Evolutionary conservation across 148 eudicot species (phyloP), one percentile per base, ranked within the genome.

Genomic region (Vaccinium macrocarpon): DNA sequence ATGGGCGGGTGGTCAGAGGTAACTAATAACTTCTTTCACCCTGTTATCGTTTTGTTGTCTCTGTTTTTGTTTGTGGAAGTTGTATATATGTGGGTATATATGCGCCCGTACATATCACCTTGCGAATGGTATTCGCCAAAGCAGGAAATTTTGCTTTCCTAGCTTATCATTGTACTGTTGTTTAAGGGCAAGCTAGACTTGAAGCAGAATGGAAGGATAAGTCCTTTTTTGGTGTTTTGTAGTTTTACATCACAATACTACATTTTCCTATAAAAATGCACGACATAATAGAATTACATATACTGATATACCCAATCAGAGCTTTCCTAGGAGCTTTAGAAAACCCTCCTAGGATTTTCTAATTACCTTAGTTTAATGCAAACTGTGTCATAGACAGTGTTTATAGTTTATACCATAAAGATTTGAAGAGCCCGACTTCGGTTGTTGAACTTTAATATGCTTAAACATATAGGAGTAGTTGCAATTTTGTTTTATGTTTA

Each of bases 1-100:
- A 93, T 85, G 46, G 21, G 23, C 29, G 0, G 18, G 23, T 19
- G 13, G 62, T 15, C 46, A 53, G 81, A 53, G 62, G 62, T 52
- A 27, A 78, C 19, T 32, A 51, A 0, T 52, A 78, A 56, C 29
- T 14, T 52, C 56, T 23, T 52, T 6, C 18, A 3, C 13, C n/a
- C 11, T 8, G 0, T 68, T 68, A 8, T 27, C 8, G 9, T 68
- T 68, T 2, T 68, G 38, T 68, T 29, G 38, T 68, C 73, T 5
- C 6, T 11, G 71, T 23, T 64, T 68, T 68, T 68, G 73, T 68
- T 4, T 18, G 29, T 29, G 73, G 42, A 3, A 29, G 1, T 27
- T 68, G 8, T 68, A 27, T 68, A 68, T 68, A 29, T 27, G 68
- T 62, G 18, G 38, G 73, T 25, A 66, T 11, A 66, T 66, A 66